Evolutionary conservation across 2,329 filamentous ascomycete genomes (phyloP), one percentile per base, ranked within the genome.

Genomic region (Aureobasidium sp.): DNA sequence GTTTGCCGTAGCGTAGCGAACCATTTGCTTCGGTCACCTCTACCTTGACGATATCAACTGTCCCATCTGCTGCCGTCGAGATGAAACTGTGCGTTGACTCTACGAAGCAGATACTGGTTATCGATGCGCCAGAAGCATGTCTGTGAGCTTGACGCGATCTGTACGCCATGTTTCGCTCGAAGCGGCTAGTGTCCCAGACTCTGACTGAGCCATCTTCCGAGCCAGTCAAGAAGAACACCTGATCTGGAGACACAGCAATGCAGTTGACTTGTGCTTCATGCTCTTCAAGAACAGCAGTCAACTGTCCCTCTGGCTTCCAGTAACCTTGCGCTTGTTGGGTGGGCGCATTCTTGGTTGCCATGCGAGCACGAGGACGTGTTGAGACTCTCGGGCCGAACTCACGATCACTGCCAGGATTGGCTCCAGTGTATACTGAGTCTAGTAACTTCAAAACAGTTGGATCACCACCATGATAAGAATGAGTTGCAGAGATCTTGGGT

Each of bases 1-100:
- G 82, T 69, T 90, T 92, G 47, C 89, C 86, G 71, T 97, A 97
- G 62, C 90, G 87, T 7, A 63, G 65, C 6, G 59, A 59, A 24
- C 79, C 78, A 39, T 82, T 80, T 17, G 79, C 74, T 63, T 82
- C 82, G 20, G 80, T 75, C 66, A 85, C 85, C 63, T 89, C 85
- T n/a, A 96, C 86, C 71, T 91, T 91, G 64, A 97, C 88, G 2
- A 95, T 89, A 70, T 96, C 88, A 10, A 99, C 87, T 68, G 87
- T 93, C 26, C 94, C 94, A 73, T 99, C 92, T 51, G 84, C 91
- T 5, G 90, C 92, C 59, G 90, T 94, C 70, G 90, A 96, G 65
- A 96, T 82, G 71, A 99, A 97, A 26, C 90, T 92, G 73, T 97
- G 92, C 0, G 92, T 96, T 67, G 92, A 89, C 71, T 97, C 92